Conservation (phyloP, 2,329 filamentous ascomycete species). For the Thelonectria discophora region DNA sequence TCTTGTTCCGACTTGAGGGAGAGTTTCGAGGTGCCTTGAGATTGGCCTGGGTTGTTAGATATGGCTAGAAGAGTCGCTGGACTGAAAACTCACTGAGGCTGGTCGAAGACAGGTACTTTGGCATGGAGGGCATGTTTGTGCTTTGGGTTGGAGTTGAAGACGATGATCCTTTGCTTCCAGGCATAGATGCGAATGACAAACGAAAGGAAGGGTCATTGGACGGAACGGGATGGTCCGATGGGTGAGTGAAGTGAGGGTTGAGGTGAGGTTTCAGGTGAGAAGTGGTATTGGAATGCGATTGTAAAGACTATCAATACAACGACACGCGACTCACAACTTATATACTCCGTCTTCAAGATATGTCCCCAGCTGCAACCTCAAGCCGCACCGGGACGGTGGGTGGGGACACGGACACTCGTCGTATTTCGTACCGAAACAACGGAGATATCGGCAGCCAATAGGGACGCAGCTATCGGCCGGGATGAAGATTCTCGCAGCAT, state of each 20-base stretch:
- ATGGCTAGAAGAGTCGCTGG: background rate
- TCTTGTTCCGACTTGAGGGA: conserved; percentile 40
- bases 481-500: conserved; percentile 18
- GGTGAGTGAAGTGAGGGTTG: too few relatives aligned
- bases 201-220: background rate
- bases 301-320: too few relatives aligned
- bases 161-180: background rate
- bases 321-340: conserved; percentile 2
- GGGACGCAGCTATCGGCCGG: background rate
- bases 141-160: background rate
- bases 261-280: too few relatives aligned
- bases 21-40: conserved; percentile 13
- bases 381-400: conserved; percentile 1
- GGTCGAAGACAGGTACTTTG: conserved; percentile 13
- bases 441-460: background rate
- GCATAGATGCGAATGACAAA: background rate
- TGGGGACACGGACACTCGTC: conserved; percentile 10
- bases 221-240: too few relatives aligned
- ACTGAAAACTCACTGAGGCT: conserved; percentile 6
- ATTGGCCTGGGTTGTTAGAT: conserved; percentile 2
- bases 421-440: conserved; percentile 23
- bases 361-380: conserved; percentile 17
- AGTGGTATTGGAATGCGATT: too few relatives aligned
- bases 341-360: conserved; percentile 9
- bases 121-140: conserved; percentile 15